phyloP scores from a whole-genome alignment of 768 basidiomycete genomes.

The Phylloporus sp. region DNA sequence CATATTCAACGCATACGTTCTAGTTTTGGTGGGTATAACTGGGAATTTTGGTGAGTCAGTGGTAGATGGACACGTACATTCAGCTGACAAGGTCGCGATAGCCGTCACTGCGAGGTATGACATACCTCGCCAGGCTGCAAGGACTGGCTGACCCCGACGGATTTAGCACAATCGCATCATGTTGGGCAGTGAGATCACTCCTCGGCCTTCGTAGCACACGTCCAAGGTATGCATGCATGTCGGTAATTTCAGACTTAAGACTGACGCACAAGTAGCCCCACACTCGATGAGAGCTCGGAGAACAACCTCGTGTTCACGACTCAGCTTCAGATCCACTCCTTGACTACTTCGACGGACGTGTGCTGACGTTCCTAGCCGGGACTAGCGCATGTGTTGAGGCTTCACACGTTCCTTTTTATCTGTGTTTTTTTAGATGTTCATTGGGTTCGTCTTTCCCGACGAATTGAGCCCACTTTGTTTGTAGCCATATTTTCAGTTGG shows the following conservation, averaged over 20 bases:
- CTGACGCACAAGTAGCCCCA: neutral
- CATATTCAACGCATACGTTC: neutral
- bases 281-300: neutral
- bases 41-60: conserved; percentile 1
- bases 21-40: conserved; percentile 6
- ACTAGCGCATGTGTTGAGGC: no score
- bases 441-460: no score
- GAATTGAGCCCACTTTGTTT: no score
- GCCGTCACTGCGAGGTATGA: conserved; percentile 12
- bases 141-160: neutral
- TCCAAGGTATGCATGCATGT: neutral
- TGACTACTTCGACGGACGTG: neutral
- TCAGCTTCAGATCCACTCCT: neutral
- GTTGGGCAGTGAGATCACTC: conserved; percentile 14
- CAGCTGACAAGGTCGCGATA: conserved; percentile 1
- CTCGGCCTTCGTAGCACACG: neutral
- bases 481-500: no score
- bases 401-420: no score
- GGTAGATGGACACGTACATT: neutral
- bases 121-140: neutral
- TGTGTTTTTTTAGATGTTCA: no score
- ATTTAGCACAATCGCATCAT: conserved; percentile 14
- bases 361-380: no score
- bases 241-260: neutral
- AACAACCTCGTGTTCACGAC: conserved; percentile 2